phyloP scores from a whole-genome alignment of 805 yeast genomes.

The Huiozyma naganishii region DNA sequence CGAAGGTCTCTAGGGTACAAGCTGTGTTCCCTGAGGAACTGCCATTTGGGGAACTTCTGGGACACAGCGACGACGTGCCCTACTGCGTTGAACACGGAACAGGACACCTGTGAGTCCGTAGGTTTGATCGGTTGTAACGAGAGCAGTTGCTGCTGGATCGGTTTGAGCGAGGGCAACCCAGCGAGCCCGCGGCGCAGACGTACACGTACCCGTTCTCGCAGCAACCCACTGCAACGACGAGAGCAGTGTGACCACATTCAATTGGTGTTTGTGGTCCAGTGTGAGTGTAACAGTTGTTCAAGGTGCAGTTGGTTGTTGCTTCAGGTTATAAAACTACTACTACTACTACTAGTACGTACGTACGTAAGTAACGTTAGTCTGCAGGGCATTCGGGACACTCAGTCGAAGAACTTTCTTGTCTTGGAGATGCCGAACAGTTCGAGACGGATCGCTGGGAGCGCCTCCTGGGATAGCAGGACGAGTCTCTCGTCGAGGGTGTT shows the following conservation, averaged over 20 bases:
- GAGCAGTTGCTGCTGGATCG: constrained; percentile 1
- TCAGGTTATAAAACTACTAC: too few relatives aligned
- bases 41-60: constrained; percentile 66
- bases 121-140: constrained; percentile 31
- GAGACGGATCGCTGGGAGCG: constrained; percentile 85
- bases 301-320: too few relatives aligned
- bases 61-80: constrained; percentile 76
- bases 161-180: background rate
- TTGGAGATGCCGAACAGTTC: constrained; percentile 80
- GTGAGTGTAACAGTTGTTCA: too few relatives aligned
- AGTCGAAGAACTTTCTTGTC: constrained; percentile 86
- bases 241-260: too few relatives aligned
- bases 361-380: too few relatives aligned
- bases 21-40: constrained; percentile 61
- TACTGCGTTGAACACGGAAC: constrained; percentile 66
- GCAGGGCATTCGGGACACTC: constrained; percentile 9
- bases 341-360: too few relatives aligned
- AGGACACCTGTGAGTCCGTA: constrained; percentile 44
- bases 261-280: too few relatives aligned
- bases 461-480: constrained; percentile 65
- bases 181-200: background rate
- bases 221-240: background rate
- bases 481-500: constrained; percentile 94
- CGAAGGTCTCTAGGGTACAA: constrained; percentile 80
- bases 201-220: background rate